Base-by-base conservation (phyloP, 352 stramenopile genomes). In the Phytophthora colocasiae region DNA sequence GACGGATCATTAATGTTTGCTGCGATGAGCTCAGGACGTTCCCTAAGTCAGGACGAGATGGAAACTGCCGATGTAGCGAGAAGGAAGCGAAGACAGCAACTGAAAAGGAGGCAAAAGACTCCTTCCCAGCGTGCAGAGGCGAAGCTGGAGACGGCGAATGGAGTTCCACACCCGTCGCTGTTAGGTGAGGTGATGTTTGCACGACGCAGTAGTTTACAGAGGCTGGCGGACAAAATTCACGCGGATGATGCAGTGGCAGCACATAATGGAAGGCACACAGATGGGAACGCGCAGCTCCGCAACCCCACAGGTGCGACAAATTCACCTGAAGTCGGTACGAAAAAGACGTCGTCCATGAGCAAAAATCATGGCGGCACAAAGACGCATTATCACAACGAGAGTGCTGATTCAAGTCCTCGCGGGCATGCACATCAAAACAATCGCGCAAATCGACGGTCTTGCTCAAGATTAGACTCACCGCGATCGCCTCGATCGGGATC, bases 191-290 rank as follows among this genome's bases (percentile, higher is more conserved):
- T 73, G 32, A 65, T 80, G 55, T 75, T 83, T 36, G 36, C 43
- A 31, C 69, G 80, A 12, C 66, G 58, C 9, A 91, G 80, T 57
- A 90, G 78, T 53, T 74, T 91, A 36, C 83, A 91, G 58, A 71
- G 81, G 31, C 71, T 91, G 0, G 71, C 80, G 41, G 71, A 85
- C 17, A 74, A 75, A 56, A 73, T 84, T 29, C 68, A 83, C 4
- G 47, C 75, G 24, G 70, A 89, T 11, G 66, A 74, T 8, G 26
- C 34, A n/a, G 53, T 63, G 55, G 44, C 38, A 48, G 47, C 58
- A 24, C 64, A 67, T 39, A 68, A 47, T 11, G 49, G 34, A 55
- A 58, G 24, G 15, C 46, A 67, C 34, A 22, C 31, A 24, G 38
- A 34, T 6, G 44, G 36, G 2, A 49, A 45, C 38, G 38, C 52